Evolutionary conservation across 345 rosid genomes (phyloP), one percentile per base, ranked within the genome.

Genomic region (Eucalyptus decipiens): DNA sequence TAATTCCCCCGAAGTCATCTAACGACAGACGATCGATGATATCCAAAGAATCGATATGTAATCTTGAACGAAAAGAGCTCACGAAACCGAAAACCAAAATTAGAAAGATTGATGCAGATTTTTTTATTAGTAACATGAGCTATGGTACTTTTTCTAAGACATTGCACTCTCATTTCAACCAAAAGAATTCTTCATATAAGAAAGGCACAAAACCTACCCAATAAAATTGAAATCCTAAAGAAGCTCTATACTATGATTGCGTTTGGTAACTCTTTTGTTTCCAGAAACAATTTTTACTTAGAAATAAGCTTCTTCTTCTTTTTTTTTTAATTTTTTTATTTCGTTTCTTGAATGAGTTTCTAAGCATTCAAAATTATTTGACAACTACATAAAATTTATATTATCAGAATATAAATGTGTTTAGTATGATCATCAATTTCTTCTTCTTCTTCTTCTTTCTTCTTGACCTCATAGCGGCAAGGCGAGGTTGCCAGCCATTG

Each of bases 221-320:
- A 18, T 14, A 69, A 34, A 69, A 69, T 34, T 34, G 80, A 69
- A 69, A 69, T 69, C 81, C 14, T 34, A 85, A 85, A 47, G 40
- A 47, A 8, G 51, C 24, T 0, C 34, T 5, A 34, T 2, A 1
- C 42, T 69, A 8, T 2, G 0, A 0, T 50, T 50, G 1, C 19
- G 1, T 50, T 50, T 50, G 8, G 2, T 16, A 2, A 50, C 8
- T 50, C 0, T 50, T 16, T 50, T 50, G 8, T 50, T 50, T 1
- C 0, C 19, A 0, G 0, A 0, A 50, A 50, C 19, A 50, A 16
- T 16, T 50, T 50, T 2, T 50, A 50, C 19, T 50, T 0, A 16
- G 3, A 50, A 50, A 50, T 50, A 50, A 19, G 18, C 51, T 15
- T 1, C 6, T 49, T 14, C 4, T 45, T 47, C 1, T 5, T 49